These are phyloP conservation scores for Cicer yamashitae DNA, from an alignment of 306 rosid species.

Conservation along the genomic window DNA sequence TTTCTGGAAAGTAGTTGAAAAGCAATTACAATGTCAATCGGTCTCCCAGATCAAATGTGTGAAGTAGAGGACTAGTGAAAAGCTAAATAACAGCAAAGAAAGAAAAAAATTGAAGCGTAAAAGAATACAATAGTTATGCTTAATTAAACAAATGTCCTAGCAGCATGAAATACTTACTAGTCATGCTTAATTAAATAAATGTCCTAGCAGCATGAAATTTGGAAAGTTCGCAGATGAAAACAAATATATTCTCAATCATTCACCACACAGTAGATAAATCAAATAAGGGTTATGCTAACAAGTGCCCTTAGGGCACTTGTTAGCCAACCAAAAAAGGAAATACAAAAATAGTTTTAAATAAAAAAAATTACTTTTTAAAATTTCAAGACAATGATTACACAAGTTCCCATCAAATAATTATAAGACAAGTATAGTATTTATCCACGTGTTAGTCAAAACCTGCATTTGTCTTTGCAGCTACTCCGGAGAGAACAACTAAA, in stretches of 20 bases:
- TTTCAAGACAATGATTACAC: no score
- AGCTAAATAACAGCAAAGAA: not conserved
- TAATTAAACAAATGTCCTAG: slow-evolving; percentile 16
- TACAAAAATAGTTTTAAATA: no score
- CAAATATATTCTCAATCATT: slow-evolving; percentile 30
- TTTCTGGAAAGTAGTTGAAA: slow-evolving; percentile 55
- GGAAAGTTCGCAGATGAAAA: slow-evolving; percentile 27
- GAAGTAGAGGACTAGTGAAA: slow-evolving; percentile 26
- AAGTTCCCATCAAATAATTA: slow-evolving; percentile 15
- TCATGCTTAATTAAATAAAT: slow-evolving; percentile 19
- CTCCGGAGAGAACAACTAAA: slow-evolving; percentile 66
- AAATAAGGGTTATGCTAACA: not conserved
- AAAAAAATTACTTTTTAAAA: no score
- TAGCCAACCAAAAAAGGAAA: no score
- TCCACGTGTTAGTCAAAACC: slow-evolving; percentile 57
- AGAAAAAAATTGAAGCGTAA: slow-evolving; percentile 26
- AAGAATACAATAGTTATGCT: slow-evolving; percentile 13
- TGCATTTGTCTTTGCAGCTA: slow-evolving; percentile 57
- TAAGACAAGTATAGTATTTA: slow-evolving; percentile 35
- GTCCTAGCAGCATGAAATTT: slow-evolving; percentile 34
- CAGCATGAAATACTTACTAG: not conserved
- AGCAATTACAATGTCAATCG: slow-evolving; percentile 28
- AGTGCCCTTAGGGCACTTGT: no score
- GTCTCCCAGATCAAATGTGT: slow-evolving; percentile 1
- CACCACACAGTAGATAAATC: slow-evolving; percentile 25